A percentile compares a stretch with the other conserved stretches of the same genome.
Conservation (phyloP, 164 flowering plant species). For the Brasenia schreberi region DNA sequence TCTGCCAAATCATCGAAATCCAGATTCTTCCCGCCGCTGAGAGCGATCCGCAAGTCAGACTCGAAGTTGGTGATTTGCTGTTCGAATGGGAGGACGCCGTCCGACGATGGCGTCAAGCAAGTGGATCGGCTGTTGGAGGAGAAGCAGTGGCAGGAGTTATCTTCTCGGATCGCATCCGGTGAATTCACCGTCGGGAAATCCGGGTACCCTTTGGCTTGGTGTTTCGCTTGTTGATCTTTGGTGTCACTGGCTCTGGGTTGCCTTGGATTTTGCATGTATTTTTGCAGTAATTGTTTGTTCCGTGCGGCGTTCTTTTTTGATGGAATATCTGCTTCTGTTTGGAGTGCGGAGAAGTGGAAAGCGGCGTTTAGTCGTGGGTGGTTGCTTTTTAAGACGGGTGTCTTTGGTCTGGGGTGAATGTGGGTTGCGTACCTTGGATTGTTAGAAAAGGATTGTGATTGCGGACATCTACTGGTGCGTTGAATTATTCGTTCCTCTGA, state of each 20-base stretch:
- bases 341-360: background rate
- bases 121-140: constrained; percentile 44
- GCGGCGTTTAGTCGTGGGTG: background rate
- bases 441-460: no score
- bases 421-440: no score
- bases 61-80: constrained; percentile 27
- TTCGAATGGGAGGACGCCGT: constrained; percentile 45
- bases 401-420: no score
- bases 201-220: constrained; percentile 28
- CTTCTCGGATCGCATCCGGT: constrained; percentile 81
- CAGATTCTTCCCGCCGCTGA: background rate
- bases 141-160: constrained; percentile 60
- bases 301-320: constrained; percentile 1
- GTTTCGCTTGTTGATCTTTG: background rate
- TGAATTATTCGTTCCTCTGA: no score
- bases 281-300: background rate
- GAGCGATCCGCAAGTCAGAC: constrained; percentile 7
- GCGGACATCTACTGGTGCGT: no score
- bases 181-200: constrained; percentile 65
- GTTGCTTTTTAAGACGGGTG: background rate
- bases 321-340: no score
- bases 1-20: constrained; percentile 3
- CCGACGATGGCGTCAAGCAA: constrained; percentile 22
- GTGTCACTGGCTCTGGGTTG: background rate
- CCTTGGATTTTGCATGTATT: constrained; percentile 1